A percentile compares a stretch with the other conserved stretches of the same genome.
Conservation (phyloP, 1,284 basidiomycete species). For the Ganoderma lucidum region DNA sequence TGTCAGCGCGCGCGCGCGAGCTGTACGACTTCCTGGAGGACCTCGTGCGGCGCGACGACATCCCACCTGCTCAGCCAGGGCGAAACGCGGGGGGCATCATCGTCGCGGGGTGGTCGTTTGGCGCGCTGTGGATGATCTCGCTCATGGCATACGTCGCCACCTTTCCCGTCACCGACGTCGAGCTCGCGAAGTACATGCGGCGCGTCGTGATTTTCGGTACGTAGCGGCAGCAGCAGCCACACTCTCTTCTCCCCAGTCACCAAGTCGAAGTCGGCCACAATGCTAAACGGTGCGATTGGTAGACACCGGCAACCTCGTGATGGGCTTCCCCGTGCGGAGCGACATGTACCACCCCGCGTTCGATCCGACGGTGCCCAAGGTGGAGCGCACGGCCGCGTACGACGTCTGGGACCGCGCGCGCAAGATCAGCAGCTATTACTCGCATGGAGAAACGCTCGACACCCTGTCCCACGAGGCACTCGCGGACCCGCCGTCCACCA, state of each 20-base stretch:
- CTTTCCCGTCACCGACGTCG: slow-evolving; percentile 14
- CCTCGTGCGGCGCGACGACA: slow-evolving; percentile 15
- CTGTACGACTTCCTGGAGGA: slow-evolving; percentile 24
- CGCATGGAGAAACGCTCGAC: slow-evolving; percentile 31
- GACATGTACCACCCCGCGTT: slow-evolving; percentile 3
- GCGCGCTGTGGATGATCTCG: slow-evolving; percentile 18
- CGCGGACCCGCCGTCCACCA: slow-evolving; percentile 21
- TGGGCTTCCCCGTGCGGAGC: not conserved
- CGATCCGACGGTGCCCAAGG: not conserved
- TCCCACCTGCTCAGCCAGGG: slow-evolving; percentile 6
- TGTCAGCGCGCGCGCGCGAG: slow-evolving; percentile 22
- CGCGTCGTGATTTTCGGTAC: slow-evolving; percentile 21
- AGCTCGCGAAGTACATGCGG: slow-evolving; percentile 19
- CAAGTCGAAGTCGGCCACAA: too few relatives aligned
- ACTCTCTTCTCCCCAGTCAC: not conserved
- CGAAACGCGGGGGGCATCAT: slow-evolving; percentile 23
- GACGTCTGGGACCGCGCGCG: slow-evolving; percentile 3
- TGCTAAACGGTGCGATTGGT: too few relatives aligned
- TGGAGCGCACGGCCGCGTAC: not conserved
- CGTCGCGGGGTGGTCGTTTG: slow-evolving; percentile 28
- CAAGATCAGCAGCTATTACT: slow-evolving; percentile 28
- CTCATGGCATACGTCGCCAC: slow-evolving; percentile 22
- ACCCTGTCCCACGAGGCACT: slow-evolving; percentile 19
- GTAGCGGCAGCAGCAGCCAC: not conserved
- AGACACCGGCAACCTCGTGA: slow-evolving; percentile 1